Conservation (phyloP, 352 stramenopile species). For the Pythium pectinolyticum region DNA sequence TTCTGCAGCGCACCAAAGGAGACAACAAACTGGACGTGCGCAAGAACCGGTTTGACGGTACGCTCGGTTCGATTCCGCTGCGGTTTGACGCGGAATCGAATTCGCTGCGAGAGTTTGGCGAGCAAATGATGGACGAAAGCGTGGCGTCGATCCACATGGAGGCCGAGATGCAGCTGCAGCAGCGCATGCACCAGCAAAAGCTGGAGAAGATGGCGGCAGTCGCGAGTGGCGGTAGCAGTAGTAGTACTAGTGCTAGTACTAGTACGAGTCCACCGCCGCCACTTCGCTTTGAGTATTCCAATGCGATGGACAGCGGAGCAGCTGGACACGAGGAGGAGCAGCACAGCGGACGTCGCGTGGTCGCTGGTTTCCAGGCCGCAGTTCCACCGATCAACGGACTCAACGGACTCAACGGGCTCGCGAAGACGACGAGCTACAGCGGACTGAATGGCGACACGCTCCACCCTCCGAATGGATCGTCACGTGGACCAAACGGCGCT, state of each 20-base stretch:
- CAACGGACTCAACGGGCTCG: slow-evolving; percentile 29
- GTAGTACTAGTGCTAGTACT: slow-evolving; percentile 1
- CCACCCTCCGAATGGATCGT: slow-evolving; percentile 30
- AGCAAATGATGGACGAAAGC: slow-evolving; percentile 66
- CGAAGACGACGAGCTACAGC: no score
- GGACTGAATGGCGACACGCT: slow-evolving; percentile 9
- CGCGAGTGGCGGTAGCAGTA: neutral
- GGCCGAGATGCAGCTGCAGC: slow-evolving; percentile 74
- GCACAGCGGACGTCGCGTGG: slow-evolving; percentile 2
- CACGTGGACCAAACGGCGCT: slow-evolving; percentile 24
- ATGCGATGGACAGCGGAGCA: no score
- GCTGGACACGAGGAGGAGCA: slow-evolving; percentile 9
- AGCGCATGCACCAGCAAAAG: slow-evolving; percentile 50
- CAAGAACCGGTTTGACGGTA: slow-evolving; percentile 95
- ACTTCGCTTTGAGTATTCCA: slow-evolving; percentile 24
- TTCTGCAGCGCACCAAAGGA: slow-evolving; percentile 91
- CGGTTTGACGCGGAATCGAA: slow-evolving; percentile 76
- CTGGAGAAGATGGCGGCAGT: slow-evolving; percentile 13
- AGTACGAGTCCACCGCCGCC: slow-evolving; percentile 4
- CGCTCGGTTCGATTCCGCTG: slow-evolving; percentile 86
- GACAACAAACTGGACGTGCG: slow-evolving; percentile 95
- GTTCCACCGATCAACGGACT: slow-evolving; percentile 29
- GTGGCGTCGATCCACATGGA: slow-evolving; percentile 74
- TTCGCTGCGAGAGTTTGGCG: slow-evolving; percentile 65
- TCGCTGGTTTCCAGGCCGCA: slow-evolving; percentile 5